phyloP scores from a whole-genome alignment of 179 eudicot species.

The Vitellaria paradoxa region DNA sequence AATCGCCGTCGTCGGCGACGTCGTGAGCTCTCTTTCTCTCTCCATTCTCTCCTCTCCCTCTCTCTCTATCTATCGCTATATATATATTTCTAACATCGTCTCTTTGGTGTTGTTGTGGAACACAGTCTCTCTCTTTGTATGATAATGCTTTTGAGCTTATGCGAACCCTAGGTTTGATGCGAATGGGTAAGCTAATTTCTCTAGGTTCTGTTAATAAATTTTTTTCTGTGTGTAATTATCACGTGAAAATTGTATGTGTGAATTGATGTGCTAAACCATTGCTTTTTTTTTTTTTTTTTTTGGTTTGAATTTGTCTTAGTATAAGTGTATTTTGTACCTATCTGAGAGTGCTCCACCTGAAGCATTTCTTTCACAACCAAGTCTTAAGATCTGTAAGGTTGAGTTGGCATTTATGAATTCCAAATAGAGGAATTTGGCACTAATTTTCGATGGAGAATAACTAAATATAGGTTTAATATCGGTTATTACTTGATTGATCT shows the following conservation, averaged over 20 bases:
- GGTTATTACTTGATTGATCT: no score
- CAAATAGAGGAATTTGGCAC: no score
- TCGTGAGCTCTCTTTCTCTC: conserved; percentile 30
- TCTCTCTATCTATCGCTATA: neutral
- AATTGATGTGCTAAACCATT: neutral
- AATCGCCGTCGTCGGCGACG: conserved; percentile 70
- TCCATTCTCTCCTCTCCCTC: neutral
- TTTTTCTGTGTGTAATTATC: neutral
- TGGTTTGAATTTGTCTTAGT: neutral
- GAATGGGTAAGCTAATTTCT: neutral
- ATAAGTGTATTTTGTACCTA: neutral
- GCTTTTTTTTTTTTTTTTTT: neutral
- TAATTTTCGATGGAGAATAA: no score
- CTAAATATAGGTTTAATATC: no score
- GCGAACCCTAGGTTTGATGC: neutral
- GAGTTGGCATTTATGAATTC: no score
- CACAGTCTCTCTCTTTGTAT: neutral
- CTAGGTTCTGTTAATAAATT: neutral
- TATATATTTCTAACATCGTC: no score
- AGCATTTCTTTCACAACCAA: neutral
- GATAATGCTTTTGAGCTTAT: neutral
- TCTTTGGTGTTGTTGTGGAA: neutral
- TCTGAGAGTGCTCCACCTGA: neutral
- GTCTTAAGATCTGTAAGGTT: neutral
- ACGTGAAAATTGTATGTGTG: neutral